phyloP scores from a whole-genome alignment of 129 eudicot species.

The Flaveria robusta region DNA sequence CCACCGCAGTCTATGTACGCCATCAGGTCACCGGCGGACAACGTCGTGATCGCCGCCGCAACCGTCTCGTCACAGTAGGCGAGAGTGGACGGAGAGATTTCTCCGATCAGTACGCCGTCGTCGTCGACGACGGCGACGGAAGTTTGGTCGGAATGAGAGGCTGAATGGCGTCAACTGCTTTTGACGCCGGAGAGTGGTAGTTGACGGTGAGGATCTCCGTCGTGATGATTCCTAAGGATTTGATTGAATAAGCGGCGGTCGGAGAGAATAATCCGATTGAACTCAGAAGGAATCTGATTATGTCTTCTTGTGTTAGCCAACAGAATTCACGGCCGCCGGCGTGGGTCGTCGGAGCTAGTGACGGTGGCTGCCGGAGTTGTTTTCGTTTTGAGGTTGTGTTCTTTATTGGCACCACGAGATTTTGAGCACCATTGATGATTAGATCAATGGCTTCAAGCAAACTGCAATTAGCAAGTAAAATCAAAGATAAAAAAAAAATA shows the following conservation, averaged over 20 bases:
- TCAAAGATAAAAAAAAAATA: too few species aligned
- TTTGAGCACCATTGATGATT: conserved; percentile 74
- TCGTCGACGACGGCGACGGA: conserved; percentile 76
- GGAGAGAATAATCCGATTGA: conserved; percentile 74
- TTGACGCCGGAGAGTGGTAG: conserved; percentile 61
- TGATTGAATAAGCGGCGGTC: conserved; percentile 50
- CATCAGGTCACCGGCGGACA: conserved; percentile 83
- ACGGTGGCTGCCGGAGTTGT: conserved; percentile 38
- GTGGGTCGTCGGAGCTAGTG: conserved; percentile 42
- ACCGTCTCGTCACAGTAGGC: conserved; percentile 63
- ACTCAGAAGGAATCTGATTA: conserved; percentile 63
- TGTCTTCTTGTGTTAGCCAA: conserved; percentile 85
- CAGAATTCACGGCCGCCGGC: conserved; percentile 65
- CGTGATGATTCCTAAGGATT: conserved; percentile 61
- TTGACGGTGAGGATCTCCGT: conserved; percentile 44
- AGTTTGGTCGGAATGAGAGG: conserved; percentile 51
- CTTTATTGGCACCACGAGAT: conserved; percentile 76
- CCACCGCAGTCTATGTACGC: conserved; percentile 82
- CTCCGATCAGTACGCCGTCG: conserved; percentile 61
- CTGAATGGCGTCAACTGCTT: conserved; percentile 48
- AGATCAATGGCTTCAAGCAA: conserved; percentile 76
- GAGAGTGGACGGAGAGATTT: conserved; percentile 76
- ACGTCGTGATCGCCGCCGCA: conserved; percentile 64
- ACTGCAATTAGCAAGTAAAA: conserved; percentile 40
- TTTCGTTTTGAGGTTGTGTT: conserved; percentile 40